Evolutionary conservation across 2,329 filamentous ascomycete genomes (phyloP).

Genomic region (Cordyceps javanica): DNA sequence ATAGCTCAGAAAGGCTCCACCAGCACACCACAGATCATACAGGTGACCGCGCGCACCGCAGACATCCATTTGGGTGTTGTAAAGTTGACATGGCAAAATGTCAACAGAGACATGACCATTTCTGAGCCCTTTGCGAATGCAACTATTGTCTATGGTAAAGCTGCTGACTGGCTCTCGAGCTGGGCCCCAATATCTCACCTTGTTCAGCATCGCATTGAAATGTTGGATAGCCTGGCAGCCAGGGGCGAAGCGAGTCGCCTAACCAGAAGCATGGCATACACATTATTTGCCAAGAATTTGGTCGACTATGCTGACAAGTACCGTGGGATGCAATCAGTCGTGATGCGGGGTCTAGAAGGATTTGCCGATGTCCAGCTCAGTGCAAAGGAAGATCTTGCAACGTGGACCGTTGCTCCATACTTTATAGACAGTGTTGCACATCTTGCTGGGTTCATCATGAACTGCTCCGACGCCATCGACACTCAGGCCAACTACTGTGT

Average conservation of each 20-base stretch:
- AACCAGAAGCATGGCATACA: slow-evolving; percentile 42
- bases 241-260: no score
- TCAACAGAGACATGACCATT: neutral
- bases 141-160: slow-evolving; percentile 39
- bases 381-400: slow-evolving; percentile 44
- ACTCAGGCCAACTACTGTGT: slow-evolving; percentile 49
- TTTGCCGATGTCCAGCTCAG: slow-evolving; percentile 28
- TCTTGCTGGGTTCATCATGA: slow-evolving; percentile 56
- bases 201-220: slow-evolving; percentile 35
- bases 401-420: slow-evolving; percentile 49
- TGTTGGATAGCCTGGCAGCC: neutral
- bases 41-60: slow-evolving; percentile 25
- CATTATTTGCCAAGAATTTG: slow-evolving; percentile 49
- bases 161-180: slow-evolving; percentile 44
- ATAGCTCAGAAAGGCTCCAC: slow-evolving; percentile 21
- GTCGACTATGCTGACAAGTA: slow-evolving; percentile 49
- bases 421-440: slow-evolving; percentile 56
- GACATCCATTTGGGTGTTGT: slow-evolving; percentile 41
- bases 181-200: slow-evolving; percentile 57
- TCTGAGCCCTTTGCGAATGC: slow-evolving; percentile 16
- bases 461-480: slow-evolving; percentile 49
- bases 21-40: slow-evolving; percentile 25
- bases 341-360: slow-evolving; percentile 45
- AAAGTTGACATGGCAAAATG: slow-evolving; percentile 28
- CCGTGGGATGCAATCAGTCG: slow-evolving; percentile 51